These are phyloP conservation scores for Lasiodiplodia gonubiensis DNA, from an alignment of 2,329 filamentous ascomycete species.

Conservation along the genomic window DNA sequence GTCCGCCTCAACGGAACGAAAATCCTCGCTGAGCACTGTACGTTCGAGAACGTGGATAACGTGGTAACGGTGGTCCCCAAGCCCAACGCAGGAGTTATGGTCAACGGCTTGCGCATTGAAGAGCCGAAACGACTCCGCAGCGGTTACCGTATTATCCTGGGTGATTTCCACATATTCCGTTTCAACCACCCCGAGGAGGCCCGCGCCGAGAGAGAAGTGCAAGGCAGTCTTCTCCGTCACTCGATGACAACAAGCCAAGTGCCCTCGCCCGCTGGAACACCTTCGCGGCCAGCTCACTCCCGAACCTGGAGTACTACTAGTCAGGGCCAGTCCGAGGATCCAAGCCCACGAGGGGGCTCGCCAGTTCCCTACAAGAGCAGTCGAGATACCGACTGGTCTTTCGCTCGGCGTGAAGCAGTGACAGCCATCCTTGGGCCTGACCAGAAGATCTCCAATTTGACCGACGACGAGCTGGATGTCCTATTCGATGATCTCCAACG, in stretches of 20 bases:
- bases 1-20: slow-evolving; percentile 93
- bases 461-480: slow-evolving; percentile 91
- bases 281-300: slow-evolving; percentile 70
- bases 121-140: slow-evolving; percentile 86
- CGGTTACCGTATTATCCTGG: slow-evolving; percentile 92
- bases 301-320: slow-evolving; percentile 70
- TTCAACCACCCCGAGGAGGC: slow-evolving; percentile 99
- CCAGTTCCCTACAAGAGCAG: slow-evolving; percentile 73
- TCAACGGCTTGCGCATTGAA: slow-evolving; percentile 89
- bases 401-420: slow-evolving; percentile 91
- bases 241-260: slow-evolving; percentile 71
- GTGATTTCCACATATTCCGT: slow-evolving; percentile 97
- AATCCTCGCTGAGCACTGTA: slow-evolving; percentile 90
- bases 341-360: slow-evolving; percentile 77
- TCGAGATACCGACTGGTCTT: slow-evolving; percentile 91
- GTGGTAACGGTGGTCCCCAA: slow-evolving; percentile 88
- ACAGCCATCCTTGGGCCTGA: slow-evolving; percentile 87
- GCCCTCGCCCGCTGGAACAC: slow-evolving; percentile 65
- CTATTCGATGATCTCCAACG: slow-evolving; percentile 93
- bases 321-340: slow-evolving; percentile 77
- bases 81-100: slow-evolving; percentile 96
- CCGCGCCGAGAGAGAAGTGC: slow-evolving; percentile 84
- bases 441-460: slow-evolving; percentile 87
- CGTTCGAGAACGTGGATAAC: slow-evolving; percentile 91
- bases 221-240: slow-evolving; percentile 79